Evolutionary conservation across 805 yeast genomes (phyloP), one percentile per base, ranked within the genome.

Genomic region (Cyberlindnera nakhonratchasimensis): DNA sequence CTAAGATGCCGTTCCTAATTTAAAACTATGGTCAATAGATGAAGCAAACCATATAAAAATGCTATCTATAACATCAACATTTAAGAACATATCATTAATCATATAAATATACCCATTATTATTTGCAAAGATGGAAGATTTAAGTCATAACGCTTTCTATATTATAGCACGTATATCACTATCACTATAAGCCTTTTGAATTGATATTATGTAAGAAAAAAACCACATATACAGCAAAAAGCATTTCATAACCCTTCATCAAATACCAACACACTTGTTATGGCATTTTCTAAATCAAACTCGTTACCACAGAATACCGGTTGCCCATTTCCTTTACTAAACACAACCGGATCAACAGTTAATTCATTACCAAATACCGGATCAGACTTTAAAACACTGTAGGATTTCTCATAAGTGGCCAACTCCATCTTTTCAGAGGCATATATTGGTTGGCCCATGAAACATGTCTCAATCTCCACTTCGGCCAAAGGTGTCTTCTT

Each of bases 381-480:
- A 8, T 24, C 12, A 16, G 10, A 3, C 2, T 26, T 9, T 39
- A 45, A 35, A 16, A 29, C 41, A 9, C 10, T 22, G 5, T 16
- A 22, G 1, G 37, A 23, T 13, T 14, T 14, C 10, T 21, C 23
- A 42, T 42, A 51, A 4, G 45, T 32, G 2, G 51, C 53, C 42
- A 52, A 33, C 17, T 50, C 47, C 21, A 56, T 17, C 21, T 46
- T 50, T 12, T 44, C 50, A 5, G 47, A 38, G 13, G 35, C 39
- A 7, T 40, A 43, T 3, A 53, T 23, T 1, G 56, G 56, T 19
- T 47, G 51, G 1, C 52, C 50, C 29, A 51, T 16, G 12, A 46
- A 42, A 36, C 80, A 71, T 0, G 82, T 75, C 49, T 78, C 82
- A 40, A 79, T 71, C 54, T 78, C 83, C 24, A 77, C 71, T 43